A percentile compares a stretch with the other conserved stretches of the same genome.
Conservation (phyloP, 1,284 basidiomycete genomes). For the Malassezia pachydermatis region DNA sequence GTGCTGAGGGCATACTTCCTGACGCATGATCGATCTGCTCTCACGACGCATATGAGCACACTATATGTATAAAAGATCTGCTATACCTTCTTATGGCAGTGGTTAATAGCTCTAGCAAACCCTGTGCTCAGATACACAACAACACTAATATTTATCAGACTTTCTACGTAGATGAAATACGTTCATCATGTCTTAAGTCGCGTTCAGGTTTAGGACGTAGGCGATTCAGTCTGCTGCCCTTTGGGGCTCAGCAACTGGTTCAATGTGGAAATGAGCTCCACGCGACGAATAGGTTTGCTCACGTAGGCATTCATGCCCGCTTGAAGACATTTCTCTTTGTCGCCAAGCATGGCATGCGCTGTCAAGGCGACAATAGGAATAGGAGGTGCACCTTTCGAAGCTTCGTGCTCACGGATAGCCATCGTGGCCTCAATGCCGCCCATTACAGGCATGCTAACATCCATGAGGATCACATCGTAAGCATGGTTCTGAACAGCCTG, state of each 20-base stretch:
- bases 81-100: too few relatives aligned
- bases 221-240: too few relatives aligned
- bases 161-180: too few relatives aligned
- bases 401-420: constrained; percentile 64
- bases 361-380: constrained; percentile 93
- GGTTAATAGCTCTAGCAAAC: too few relatives aligned
- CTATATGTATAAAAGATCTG: too few relatives aligned
- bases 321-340: constrained; percentile 45
- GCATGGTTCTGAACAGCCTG: constrained; percentile 73
- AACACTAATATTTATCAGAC: too few relatives aligned
- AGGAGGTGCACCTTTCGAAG: constrained; percentile 59
- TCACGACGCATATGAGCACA: too few relatives aligned
- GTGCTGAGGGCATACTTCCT: too few relatives aligned
- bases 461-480: constrained; percentile 68
- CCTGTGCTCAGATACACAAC: too few relatives aligned
- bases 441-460: constrained; percentile 61
- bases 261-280: constrained; percentile 39
- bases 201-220: too few relatives aligned
- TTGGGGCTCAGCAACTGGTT: constrained; percentile 29
- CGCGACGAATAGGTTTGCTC: constrained; percentile 39
- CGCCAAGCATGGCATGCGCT: constrained; percentile 59
- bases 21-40: too few relatives aligned
- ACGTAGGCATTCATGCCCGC: constrained; percentile 44
- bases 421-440: constrained; percentile 57
- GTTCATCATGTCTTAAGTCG: too few relatives aligned